phyloP scores from a whole-genome alignment of 345 rosid species.

The Mallotus nudiflorus region DNA sequence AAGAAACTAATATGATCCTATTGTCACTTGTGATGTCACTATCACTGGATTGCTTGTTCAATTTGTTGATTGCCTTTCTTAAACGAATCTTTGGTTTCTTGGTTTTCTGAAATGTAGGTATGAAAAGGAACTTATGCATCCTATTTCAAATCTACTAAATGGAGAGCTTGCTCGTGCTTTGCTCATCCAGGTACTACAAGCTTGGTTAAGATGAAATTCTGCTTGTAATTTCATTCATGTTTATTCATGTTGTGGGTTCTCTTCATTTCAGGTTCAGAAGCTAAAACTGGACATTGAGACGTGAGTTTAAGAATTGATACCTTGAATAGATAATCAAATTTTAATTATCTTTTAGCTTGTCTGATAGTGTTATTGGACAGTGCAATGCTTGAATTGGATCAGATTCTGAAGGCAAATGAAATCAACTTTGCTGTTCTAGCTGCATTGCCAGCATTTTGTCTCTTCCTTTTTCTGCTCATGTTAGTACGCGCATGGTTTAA shows the following conservation, averaged over 20 bases:
- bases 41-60: neutral
- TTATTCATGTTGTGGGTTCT: constrained; percentile 5
- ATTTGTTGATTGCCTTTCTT: neutral
- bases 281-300: constrained; percentile 91
- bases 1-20: neutral
- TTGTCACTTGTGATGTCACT: neutral
- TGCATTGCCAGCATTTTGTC: constrained; percentile 91
- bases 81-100: neutral
- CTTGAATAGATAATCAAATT: constrained; percentile 14
- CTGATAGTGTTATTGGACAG: constrained; percentile 41
- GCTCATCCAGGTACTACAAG: constrained; percentile 76
- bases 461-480: constrained; percentile 62
- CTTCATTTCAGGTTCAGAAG: constrained; percentile 83
- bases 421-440: constrained; percentile 94
- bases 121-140: constrained; percentile 81
- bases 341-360: constrained; percentile 13
- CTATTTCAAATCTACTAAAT: constrained; percentile 77
- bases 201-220: constrained; percentile 9
- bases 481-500: constrained; percentile 71
- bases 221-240: constrained; percentile 20
- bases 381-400: constrained; percentile 97
- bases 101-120: constrained; percentile 51
- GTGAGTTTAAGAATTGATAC: constrained; percentile 49
- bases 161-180: constrained; percentile 98
- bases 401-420: constrained; percentile 94